Percentiles rank a stretch among this genome's conserved stretches.
Evolutionary conservation across 106 monocot genomes (phyloP).

Genomic region (Phalaenopsis aphrodite): DNA sequence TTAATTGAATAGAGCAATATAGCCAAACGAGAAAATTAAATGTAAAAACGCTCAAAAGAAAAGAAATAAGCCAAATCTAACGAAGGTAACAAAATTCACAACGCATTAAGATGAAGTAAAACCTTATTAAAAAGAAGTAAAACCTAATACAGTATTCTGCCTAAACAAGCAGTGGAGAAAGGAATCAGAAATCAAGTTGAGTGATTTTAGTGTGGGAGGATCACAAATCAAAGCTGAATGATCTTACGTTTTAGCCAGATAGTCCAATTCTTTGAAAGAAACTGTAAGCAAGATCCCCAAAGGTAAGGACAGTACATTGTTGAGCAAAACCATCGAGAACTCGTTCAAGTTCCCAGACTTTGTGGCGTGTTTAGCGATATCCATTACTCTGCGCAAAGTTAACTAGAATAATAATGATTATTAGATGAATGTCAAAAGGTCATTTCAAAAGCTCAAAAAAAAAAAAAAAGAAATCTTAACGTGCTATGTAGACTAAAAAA

Average conservation of each 20-base stretch:
- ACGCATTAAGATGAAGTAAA: not conserved
- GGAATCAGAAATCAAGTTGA: not conserved
- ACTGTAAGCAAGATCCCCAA: slow-evolving; percentile 63
- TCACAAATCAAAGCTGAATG: not conserved
- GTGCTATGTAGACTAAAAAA: no score
- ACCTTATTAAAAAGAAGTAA: not conserved
- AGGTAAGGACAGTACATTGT: slow-evolving; percentile 83
- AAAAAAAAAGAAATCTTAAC: no score
- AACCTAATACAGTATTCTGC: not conserved
- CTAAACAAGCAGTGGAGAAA: not conserved
- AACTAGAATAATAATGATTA: slow-evolving; percentile 33
- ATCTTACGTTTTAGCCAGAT: slow-evolving; percentile 67
- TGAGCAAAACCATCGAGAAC: slow-evolving; percentile 94
- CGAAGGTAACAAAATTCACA: not conserved
- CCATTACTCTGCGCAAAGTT: slow-evolving; percentile 80
- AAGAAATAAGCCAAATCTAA: not conserved
- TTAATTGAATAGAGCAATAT: not conserved
- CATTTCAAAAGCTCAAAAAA: no score
- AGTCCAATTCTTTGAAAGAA: slow-evolving; percentile 68
- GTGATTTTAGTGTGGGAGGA: no score
- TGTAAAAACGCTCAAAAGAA: not conserved
- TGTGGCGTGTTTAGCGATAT: slow-evolving; percentile 83
- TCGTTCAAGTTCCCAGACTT: slow-evolving; percentile 91
- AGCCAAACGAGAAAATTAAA: not conserved
- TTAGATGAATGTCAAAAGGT: slow-evolving; percentile 1